phyloP scores from a whole-genome alignment of 1,284 basidiomycete genomes.

The Sporisorium iseilematis-ciliati region DNA sequence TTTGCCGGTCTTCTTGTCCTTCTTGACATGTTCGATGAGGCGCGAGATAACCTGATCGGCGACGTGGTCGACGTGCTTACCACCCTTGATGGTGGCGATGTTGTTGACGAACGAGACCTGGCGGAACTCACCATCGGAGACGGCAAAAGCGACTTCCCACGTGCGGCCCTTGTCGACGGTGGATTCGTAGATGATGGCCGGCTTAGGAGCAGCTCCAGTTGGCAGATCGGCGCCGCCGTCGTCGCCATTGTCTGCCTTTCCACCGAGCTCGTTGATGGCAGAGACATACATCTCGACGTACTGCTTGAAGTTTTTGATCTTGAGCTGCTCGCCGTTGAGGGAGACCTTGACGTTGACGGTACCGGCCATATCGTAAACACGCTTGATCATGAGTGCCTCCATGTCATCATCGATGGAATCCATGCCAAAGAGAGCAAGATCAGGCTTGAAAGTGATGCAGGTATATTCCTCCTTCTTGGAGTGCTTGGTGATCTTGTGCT shows the following conservation, averaged over 20 bases:
- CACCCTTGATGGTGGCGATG: constrained; percentile 96
- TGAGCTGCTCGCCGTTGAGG: constrained; percentile 90
- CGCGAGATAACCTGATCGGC: constrained; percentile 88
- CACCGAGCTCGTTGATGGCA: constrained; percentile 70
- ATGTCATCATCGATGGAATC: constrained; percentile 90
- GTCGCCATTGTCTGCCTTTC: constrained; percentile 46
- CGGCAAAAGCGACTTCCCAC: constrained; percentile 96
- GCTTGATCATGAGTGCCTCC: constrained; percentile 87
- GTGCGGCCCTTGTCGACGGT: constrained; percentile 75
- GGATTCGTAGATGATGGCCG: constrained; percentile 84
- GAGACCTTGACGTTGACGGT: constrained; percentile 93
- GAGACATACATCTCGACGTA: constrained; percentile 91
- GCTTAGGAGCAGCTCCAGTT: constrained; percentile 81
- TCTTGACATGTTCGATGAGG: constrained; percentile 81
- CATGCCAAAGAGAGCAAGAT: constrained; percentile 93
- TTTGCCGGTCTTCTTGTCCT: constrained; percentile 88
- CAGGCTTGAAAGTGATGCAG: constrained; percentile 93
- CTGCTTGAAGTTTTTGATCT: constrained; percentile 95
- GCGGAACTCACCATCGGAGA: constrained; percentile 87
- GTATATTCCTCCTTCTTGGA: constrained; percentile 82
- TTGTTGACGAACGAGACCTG: constrained; percentile 95
- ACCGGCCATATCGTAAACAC: constrained; percentile 97
- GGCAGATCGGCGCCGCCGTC: constrained; percentile 60
- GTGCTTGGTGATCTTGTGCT: constrained; percentile 90
- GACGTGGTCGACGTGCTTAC: constrained; percentile 90